Evolutionary conservation across 2,329 filamentous ascomycete genomes (phyloP).

Genomic region (Penicillium italicum): DNA sequence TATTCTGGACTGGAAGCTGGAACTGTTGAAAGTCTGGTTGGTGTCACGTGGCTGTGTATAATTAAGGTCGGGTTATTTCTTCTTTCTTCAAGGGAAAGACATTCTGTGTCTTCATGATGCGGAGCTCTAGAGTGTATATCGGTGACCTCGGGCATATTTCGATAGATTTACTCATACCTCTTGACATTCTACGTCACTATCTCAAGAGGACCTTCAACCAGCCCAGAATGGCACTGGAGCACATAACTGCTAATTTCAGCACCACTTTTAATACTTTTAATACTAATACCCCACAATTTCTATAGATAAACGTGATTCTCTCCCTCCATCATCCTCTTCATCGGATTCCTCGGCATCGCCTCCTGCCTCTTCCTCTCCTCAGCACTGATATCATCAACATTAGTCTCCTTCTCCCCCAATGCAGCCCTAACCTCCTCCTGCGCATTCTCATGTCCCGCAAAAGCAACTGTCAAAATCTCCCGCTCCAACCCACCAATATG

Average conservation of each 20-base stretch:
- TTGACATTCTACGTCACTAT: background rate
- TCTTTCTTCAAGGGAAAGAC: background rate
- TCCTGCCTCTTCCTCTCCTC: slow-evolving; percentile 40
- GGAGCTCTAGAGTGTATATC: background rate
- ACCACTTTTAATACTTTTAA: background rate
- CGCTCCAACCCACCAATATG: slow-evolving; percentile 72
- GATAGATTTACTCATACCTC: background rate
- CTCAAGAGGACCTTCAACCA: background rate
- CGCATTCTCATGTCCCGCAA: slow-evolving; percentile 65
- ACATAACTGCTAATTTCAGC: background rate
- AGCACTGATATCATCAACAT: slow-evolving; percentile 38
- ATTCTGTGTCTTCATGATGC: background rate
- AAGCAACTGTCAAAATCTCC: slow-evolving; percentile 78
- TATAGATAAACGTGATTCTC: slow-evolving; percentile 18
- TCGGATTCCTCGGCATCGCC: slow-evolving; percentile 41
- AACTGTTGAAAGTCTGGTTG: background rate
- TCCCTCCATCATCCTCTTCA: slow-evolving; percentile 48
- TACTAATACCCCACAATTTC: background rate
- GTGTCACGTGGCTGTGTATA: slow-evolving; percentile 5
- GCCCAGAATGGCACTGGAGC: background rate
- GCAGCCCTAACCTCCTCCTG: slow-evolving; percentile 30
- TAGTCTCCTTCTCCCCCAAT: slow-evolving; percentile 31
- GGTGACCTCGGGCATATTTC: background rate
- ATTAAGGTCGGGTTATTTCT: background rate
- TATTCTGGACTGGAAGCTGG: background rate